Evolutionary conservation across 441 rosid species (phyloP).

Genomic region (Eruca vesicaria): DNA sequence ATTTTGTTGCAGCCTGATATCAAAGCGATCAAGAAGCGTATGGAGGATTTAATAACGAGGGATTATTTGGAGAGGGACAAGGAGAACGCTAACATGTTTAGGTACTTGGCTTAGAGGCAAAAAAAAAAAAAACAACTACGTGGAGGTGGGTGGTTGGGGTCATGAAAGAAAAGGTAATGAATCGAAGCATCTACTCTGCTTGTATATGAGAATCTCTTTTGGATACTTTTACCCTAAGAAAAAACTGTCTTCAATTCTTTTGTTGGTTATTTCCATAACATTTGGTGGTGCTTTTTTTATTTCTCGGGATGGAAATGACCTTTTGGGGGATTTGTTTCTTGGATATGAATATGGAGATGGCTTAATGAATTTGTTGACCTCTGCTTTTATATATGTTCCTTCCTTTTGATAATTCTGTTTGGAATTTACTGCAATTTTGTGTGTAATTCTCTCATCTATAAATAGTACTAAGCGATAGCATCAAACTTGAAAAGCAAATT

Average conservation of each 20-base stretch:
- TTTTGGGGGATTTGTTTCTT: conserved; percentile 15
- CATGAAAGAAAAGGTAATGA: neutral
- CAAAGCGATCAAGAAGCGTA: conserved; percentile 94
- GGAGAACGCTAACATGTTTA: conserved; percentile 58
- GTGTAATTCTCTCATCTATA: no score
- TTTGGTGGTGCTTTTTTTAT: conserved; percentile 13
- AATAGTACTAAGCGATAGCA: no score
- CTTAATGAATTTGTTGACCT: conserved; percentile 14
- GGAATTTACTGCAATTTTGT: no score
- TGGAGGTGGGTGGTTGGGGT: conserved; percentile 11
- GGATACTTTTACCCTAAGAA: neutral
- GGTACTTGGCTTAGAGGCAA: conserved; percentile 61
- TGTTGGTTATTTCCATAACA: neutral
- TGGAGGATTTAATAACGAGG: conserved; percentile 85
- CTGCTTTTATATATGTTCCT: no score
- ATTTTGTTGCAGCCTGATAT: conserved; percentile 77
- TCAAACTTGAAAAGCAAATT: no score
- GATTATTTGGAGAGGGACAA: conserved; percentile 86
- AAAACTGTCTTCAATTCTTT: neutral
- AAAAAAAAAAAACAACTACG: neutral
- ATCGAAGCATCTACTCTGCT: neutral
- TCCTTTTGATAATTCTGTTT: no score
- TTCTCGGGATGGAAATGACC: conserved; percentile 18
- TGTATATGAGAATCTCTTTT: conserved; percentile 32
- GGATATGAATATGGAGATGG: conserved; percentile 19